Percentiles rank a stretch among this genome's conserved stretches.
These are phyloP conservation scores for Thamnidium elegans DNA, from an alignment of 192 early-diverging fungal genomes.

Conservation along the genomic window DNA sequence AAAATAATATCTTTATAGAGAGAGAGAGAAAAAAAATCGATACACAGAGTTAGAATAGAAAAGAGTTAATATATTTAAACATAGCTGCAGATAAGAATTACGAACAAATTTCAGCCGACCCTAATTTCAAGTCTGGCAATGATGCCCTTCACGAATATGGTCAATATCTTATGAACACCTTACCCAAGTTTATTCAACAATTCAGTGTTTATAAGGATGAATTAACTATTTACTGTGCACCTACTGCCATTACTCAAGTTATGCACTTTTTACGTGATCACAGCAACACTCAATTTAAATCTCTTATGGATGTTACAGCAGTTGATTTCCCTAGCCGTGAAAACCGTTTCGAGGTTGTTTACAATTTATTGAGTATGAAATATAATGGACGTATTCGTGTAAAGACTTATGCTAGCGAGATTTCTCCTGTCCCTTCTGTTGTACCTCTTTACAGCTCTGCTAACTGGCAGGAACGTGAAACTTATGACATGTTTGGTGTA, in stretches of 20 bases:
- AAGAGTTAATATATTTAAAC: not conserved
- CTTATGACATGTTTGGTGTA: slow-evolving; percentile 98
- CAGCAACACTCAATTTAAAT: slow-evolving; percentile 89
- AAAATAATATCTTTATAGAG: not conserved
- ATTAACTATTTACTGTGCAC: slow-evolving; percentile 91
- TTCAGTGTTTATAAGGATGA: slow-evolving; percentile 98
- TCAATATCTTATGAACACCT: slow-evolving; percentile 75
- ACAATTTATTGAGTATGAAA: slow-evolving; percentile 82
- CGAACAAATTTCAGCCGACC: slow-evolving; percentile 27
- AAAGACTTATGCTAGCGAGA: slow-evolving; percentile 95
- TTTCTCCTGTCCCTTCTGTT: slow-evolving; percentile 85
- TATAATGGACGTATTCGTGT: slow-evolving; percentile 94
- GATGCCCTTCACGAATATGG: slow-evolving; percentile 79
- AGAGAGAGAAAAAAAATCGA: not conserved
- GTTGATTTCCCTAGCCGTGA: slow-evolving; percentile 88
- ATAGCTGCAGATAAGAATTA: not conserved
- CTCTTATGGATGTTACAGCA: slow-evolving; percentile 83
- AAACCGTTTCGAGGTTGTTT: slow-evolving; percentile 97
- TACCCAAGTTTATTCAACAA: slow-evolving; percentile 97
- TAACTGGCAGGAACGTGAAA: slow-evolving; percentile 98
- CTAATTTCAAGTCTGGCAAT: slow-evolving; percentile 38
- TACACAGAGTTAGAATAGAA: not conserved
- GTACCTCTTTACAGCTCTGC: slow-evolving; percentile 77
- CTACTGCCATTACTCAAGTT: slow-evolving; percentile 71
- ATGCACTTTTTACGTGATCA: slow-evolving; percentile 93